These are phyloP conservation scores for Lasiodiplodia hormozganensis DNA, from an alignment of 2,329 filamentous ascomycete species.

Conservation along the genomic window DNA sequence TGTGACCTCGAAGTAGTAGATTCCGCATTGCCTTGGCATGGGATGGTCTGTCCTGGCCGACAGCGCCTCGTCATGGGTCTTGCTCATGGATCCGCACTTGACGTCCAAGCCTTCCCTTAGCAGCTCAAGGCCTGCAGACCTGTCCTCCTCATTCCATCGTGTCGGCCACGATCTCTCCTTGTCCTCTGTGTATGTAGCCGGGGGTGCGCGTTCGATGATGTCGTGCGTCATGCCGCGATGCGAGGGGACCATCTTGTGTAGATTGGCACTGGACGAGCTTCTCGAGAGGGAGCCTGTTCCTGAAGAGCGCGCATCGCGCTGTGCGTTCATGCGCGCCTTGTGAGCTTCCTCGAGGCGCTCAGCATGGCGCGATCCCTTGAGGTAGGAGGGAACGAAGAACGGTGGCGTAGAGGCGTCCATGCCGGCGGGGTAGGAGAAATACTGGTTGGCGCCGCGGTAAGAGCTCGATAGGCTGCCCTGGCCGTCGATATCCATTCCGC, in stretches of 20 bases:
- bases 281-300: constrained; percentile 59
- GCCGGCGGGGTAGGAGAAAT: constrained; percentile 34
- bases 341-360: constrained; percentile 75
- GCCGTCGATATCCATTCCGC: constrained; percentile 48
- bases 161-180: constrained; percentile 66
- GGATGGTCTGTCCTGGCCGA: constrained; percentile 82
- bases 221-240: constrained; percentile 84
- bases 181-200: constrained; percentile 24
- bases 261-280: constrained; percentile 63
- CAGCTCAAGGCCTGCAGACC: constrained; percentile 75
- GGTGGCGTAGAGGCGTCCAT: constrained; percentile 45
- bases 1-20: constrained; percentile 90
- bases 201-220: constrained; percentile 76
- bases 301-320: constrained; percentile 53
- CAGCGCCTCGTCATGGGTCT: constrained; percentile 75
- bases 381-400: constrained; percentile 87
- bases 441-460: constrained; percentile 8
- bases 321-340: constrained; percentile 49
- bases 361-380: constrained; percentile 78
- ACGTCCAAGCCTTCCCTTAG: constrained; percentile 76
- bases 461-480: constrained; percentile 14
- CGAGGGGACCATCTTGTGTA: constrained; percentile 67
- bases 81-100: constrained; percentile 62
- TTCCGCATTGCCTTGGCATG: constrained; percentile 88
- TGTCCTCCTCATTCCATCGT: constrained; percentile 82